These are phyloP conservation scores for Pseudofabraea citricarpa DNA, from an alignment of 2,329 filamentous ascomycete species.

Conservation along the genomic window DNA sequence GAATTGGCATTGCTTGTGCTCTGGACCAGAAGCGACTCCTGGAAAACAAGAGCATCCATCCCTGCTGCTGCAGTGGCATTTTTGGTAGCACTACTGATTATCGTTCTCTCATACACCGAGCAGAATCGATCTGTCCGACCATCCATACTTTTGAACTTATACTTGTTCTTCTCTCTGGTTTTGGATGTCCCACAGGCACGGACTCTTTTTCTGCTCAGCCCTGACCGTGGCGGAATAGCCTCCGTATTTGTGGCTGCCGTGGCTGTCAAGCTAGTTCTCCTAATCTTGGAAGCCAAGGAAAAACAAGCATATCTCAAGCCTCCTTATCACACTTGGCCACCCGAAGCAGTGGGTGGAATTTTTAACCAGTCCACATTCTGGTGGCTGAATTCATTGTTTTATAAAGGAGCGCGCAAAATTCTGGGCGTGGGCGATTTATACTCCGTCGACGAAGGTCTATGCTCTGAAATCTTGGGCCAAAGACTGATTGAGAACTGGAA, in stretches of 20 bases:
- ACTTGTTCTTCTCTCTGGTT: background rate
- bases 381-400: conserved; percentile 28
- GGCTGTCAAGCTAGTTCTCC: background rate
- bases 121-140: conserved; percentile 2
- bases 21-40: background rate
- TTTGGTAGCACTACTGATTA: background rate
- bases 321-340: background rate
- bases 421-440: too few relatives aligned
- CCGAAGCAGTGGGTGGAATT: conserved; percentile 25
- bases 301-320: conserved; percentile 2
- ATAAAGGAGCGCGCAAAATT: too few relatives aligned
- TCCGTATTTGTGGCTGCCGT: background rate
- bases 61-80: background rate
- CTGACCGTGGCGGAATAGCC: background rate
- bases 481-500: too few relatives aligned
- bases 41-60: conserved; percentile 1
- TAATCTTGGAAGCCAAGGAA: conserved; percentile 1
- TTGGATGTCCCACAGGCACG: conserved; percentile 2
- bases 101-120: conserved; percentile 3
- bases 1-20: background rate
- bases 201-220: conserved; percentile 1
- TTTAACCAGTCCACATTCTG: conserved; percentile 24
- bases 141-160: conserved; percentile 1
- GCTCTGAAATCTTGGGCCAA: background rate
- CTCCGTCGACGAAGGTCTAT: background rate